Conservation (phyloP, 768 basidiomycete species). For the Suillus placidus region DNA sequence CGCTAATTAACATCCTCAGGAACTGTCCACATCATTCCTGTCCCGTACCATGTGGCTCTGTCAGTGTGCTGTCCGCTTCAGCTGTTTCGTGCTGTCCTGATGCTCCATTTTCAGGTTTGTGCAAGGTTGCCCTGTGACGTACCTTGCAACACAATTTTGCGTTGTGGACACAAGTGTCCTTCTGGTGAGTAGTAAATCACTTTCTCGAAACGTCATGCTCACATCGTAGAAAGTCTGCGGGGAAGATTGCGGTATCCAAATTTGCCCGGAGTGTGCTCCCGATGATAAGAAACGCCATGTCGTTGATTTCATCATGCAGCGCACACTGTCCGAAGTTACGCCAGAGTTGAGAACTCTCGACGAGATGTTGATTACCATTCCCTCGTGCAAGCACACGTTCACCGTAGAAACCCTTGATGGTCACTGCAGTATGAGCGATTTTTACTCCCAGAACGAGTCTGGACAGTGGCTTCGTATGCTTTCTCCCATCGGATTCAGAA, state of each 20-base stretch:
- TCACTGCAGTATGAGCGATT: slow-evolving; percentile 49
- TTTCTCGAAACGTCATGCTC: slow-evolving; percentile 5
- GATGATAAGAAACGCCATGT: slow-evolving; percentile 40
- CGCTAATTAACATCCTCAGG: slow-evolving; percentile 35
- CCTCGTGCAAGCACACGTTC: slow-evolving; percentile 63
- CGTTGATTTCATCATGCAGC: slow-evolving; percentile 63
- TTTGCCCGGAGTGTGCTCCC: slow-evolving; percentile 55
- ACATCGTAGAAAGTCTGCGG: slow-evolving; percentile 55
- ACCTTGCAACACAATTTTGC: slow-evolving; percentile 49
- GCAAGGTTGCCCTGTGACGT: slow-evolving; percentile 64
- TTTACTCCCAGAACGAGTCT: slow-evolving; percentile 43
- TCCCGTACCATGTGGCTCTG: slow-evolving; percentile 69
- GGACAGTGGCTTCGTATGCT: slow-evolving; percentile 48
- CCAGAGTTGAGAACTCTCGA: slow-evolving; percentile 42
- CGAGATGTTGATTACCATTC: slow-evolving; percentile 61
- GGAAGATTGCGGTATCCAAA: slow-evolving; percentile 58
- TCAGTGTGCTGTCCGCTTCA: slow-evolving; percentile 35
- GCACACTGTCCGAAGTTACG: slow-evolving; percentile 51
- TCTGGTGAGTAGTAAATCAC: slow-evolving; percentile 48
- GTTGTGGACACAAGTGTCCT: slow-evolving; percentile 67
- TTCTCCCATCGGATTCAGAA: slow-evolving; percentile 41
- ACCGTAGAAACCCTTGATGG: slow-evolving; percentile 76
- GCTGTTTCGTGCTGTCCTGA: slow-evolving; percentile 2
- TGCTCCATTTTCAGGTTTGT: slow-evolving; percentile 49
- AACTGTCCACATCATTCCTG: slow-evolving; percentile 56